Base-by-base conservation (phyloP, 1,139 yeast species). In the Magnusiomyces paraingens region DNA sequence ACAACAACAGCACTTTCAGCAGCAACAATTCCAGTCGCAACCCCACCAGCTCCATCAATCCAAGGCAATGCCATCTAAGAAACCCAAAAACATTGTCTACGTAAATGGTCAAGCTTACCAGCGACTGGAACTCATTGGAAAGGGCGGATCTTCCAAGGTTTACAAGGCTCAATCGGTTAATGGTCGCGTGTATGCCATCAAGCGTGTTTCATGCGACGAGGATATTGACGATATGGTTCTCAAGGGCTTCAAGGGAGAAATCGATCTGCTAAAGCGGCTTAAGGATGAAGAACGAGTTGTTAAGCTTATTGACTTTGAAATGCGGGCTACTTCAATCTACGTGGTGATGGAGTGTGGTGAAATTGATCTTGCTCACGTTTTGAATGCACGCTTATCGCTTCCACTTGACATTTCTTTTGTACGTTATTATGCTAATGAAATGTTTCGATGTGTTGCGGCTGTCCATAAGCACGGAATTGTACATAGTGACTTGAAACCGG, bases 261-360 rank as follows among this genome's bases (percentile, higher is more conserved):
- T 93, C 51, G 88, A 84, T 56, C 74, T 93, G 36, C 72, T 93
- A 55, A 72, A 78, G 35, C 79, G 79, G 59, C 72, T 94, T 29
- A 76, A 77, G 56, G 73, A 79, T 51, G 81, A 83, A 54, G 79
- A 79, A 29, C 73, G 97, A 55, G 97, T 93, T 3, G 96, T 94
- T 3, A 79, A 80, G 61, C 73, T 93, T 49, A 72, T 86, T 47
- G 97, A 90, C 65, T 81, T 84, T 66, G 85, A 86, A 36, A 74
- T 89, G 61, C 78, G 79, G 1, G 81, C 80, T 42, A 82, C 85
- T 0, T 76, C 83, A 1, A 76, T 91, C 36, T 78, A 79, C 62
- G 72, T 91, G 58, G 87, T 93, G 0, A 89, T 93, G 97, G 99
- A 93, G 69, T 87, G 95, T 65, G 99, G 99, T 21, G 97, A 93